These are phyloP conservation scores for Leccinum griseonigrum DNA, from an alignment of 1,284 basidiomycete species.

Conservation along the genomic window DNA sequence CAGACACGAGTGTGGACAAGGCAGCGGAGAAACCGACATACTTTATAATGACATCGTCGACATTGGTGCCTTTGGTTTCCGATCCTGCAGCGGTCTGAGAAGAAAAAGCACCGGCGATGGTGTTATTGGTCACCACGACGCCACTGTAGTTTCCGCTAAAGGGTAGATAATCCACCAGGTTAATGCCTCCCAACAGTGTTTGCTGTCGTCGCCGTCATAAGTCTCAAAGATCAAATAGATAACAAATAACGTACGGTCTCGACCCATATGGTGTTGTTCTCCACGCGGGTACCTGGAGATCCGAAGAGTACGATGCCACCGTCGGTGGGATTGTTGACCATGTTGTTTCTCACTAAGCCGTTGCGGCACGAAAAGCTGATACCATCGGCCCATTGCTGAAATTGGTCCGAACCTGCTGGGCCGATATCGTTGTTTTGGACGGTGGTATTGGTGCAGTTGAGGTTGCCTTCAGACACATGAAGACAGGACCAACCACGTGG, in stretches of 20 bases:
- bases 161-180: conserved; percentile 76
- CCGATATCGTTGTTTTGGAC: conserved; percentile 82
- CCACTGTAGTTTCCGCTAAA: conserved; percentile 71
- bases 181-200: conserved; percentile 77
- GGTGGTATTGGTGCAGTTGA: conserved; percentile 59
- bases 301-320: conserved; percentile 85
- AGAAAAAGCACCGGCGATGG: conserved; percentile 67
- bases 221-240: not conserved
- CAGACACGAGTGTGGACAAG: not conserved
- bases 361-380: conserved; percentile 76
- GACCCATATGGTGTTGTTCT: conserved; percentile 73
- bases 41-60: conserved; percentile 68
- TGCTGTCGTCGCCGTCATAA: conserved; percentile 38
- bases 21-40: conserved; percentile 32
- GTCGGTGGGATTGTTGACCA: conserved; percentile 74
- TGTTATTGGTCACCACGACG: conserved; percentile 71
- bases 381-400: conserved; percentile 82
- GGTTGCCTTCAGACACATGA: conserved; percentile 61
- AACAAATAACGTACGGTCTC: conserved; percentile 45
- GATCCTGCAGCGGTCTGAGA: conserved; percentile 40
- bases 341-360: conserved; percentile 68
- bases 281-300: conserved; percentile 72
- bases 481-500: conserved; percentile 76
- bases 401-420: conserved; percentile 63
- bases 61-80: conserved; percentile 53